phyloP scores from a whole-genome alignment of 2,329 filamentous ascomycete species.

The Geoglossum cookeanum region DNA sequence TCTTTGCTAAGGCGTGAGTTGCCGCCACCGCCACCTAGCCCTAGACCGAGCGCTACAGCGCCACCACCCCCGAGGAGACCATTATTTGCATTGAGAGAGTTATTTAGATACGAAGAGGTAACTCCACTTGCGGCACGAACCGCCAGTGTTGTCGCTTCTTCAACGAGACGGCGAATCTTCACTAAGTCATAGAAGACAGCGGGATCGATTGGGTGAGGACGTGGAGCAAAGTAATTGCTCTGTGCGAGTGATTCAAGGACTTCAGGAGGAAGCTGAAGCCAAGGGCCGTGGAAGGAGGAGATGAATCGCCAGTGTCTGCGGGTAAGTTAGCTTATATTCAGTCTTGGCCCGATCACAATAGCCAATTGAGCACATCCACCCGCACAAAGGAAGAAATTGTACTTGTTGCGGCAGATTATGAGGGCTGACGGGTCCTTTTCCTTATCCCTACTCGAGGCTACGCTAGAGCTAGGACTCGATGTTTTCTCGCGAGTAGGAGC shows the following conservation, averaged over 20 bases:
- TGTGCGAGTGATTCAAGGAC: conserved; percentile 62
- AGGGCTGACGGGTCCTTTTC: conserved; percentile 26
- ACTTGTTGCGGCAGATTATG: conserved; percentile 51
- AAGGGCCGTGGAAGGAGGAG: conserved; percentile 65
- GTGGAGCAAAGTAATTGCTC: conserved; percentile 59
- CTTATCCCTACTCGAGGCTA: conserved; percentile 3
- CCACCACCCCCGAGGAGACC: conserved; percentile 28
- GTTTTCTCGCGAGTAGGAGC: conserved; percentile 3
- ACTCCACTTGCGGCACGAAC: conserved; percentile 60
- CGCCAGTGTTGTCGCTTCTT: conserved; percentile 60
- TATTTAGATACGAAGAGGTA: conserved; percentile 43
- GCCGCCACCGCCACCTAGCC: conserved; percentile 34
- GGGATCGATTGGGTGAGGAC: conserved; percentile 59
- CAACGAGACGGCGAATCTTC: conserved; percentile 62
- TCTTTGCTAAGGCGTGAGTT: conserved; percentile 54
- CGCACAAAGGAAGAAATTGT: conserved; percentile 12
- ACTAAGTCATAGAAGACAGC: conserved; percentile 68
- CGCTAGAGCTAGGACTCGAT: conserved; percentile 13
- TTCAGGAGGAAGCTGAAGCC: conserved; percentile 63
- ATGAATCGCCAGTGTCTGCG: conserved; percentile 69
- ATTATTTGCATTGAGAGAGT: conserved; percentile 31
- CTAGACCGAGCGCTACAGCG: conserved; percentile 36
- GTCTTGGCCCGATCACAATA: neutral
- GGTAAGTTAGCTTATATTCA: neutral
- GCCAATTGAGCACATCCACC: neutral